phyloP scores from a whole-genome alignment of 352 stramenopile genomes.

The Labyrinthula sp. region DNA sequence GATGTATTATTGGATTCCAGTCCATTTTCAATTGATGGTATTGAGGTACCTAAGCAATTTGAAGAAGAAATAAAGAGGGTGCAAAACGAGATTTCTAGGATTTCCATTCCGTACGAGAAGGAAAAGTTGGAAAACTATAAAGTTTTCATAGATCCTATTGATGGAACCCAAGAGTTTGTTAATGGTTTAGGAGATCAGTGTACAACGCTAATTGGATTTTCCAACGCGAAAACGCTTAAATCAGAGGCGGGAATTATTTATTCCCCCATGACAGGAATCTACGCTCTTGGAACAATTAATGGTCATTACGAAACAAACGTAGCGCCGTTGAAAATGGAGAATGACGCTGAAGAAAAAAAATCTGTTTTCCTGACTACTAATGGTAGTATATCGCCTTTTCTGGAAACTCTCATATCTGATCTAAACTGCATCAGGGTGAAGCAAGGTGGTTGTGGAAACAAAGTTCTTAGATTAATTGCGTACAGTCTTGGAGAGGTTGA shows the following conservation, averaged over 20 bases:
- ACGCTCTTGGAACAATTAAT: constrained; percentile 35
- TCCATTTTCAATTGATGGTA: constrained; percentile 36
- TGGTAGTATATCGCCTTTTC: constrained; percentile 40
- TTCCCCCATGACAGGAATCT: constrained; percentile 34
- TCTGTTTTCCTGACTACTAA: constrained; percentile 38
- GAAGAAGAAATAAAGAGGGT: constrained; percentile 28
- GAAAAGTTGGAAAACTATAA: constrained; percentile 34
- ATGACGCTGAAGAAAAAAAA: constrained; percentile 8
- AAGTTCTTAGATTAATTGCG: constrained; percentile 41
- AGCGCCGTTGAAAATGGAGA: constrained; percentile 6
- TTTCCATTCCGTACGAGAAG: neutral
- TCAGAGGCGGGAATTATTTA: constrained; percentile 41
- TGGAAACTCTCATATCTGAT: constrained; percentile 33
- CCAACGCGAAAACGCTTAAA: constrained; percentile 32
- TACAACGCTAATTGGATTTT: constrained; percentile 42
- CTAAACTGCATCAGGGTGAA: constrained; percentile 12
- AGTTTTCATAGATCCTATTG: constrained; percentile 44
- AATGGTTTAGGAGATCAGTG: constrained; percentile 40
- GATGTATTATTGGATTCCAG: too few relatives aligned
- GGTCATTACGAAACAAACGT: constrained; percentile 9
- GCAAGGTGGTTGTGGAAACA: constrained; percentile 40
- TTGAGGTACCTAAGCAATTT: constrained; percentile 36
- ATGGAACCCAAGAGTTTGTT: constrained; percentile 42
- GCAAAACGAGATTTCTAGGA: constrained; percentile 30
- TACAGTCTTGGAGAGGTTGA: constrained; percentile 41